Evolutionary conservation across 306 rosid species (phyloP), one percentile per base, ranked within the genome.

Genomic region (Luffa acutangula): DNA sequence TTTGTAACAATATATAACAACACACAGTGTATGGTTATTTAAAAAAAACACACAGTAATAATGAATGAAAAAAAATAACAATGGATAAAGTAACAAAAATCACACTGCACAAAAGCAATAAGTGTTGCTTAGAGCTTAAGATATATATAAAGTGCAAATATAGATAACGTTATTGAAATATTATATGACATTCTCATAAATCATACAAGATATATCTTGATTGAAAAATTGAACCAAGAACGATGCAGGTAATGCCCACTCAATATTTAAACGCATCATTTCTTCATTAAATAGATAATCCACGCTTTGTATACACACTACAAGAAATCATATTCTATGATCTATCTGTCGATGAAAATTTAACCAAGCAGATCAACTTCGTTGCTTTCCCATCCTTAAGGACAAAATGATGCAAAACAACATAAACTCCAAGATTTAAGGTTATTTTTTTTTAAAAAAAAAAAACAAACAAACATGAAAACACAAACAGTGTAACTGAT

Each of bases 91-190:
- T n/a, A n/a, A n/a, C n/a, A n/a, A n/a, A n/a, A n/a, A n/a, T n/a
- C n/a, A n/a, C 98, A 57, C 98, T 95, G 91, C 86, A 80, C 13
- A 76, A 56, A 76, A 52, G 17, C 69, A 52, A 45, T 20, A 59
- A 54, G 2, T 3, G 36, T 48, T 54, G 36, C 49, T 64, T 36
- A 6, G 48, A n/a, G 46, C 31, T 66, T 49, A 51, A 15, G 15
- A 52, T 6, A 75, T 8, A 75, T 25, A 73, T 8, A 3, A 48
- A 48, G 5, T 48, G 20, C 25, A 12, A 49, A 3, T 3, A 31
- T 33, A 73, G 25, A 73, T 49, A 51, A 14, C 8, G 5, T 72
- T 13, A 43, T 39, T 64, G 21, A 53, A 25, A 67, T 52, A 75
- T 21, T 20, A 45, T 70, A 45, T 1, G 56, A 5, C 64, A 18